These are phyloP conservation scores for Sorghum bicolor DNA, from an alignment of 176 grass and related monocot species.

Conservation along the genomic window DNA sequence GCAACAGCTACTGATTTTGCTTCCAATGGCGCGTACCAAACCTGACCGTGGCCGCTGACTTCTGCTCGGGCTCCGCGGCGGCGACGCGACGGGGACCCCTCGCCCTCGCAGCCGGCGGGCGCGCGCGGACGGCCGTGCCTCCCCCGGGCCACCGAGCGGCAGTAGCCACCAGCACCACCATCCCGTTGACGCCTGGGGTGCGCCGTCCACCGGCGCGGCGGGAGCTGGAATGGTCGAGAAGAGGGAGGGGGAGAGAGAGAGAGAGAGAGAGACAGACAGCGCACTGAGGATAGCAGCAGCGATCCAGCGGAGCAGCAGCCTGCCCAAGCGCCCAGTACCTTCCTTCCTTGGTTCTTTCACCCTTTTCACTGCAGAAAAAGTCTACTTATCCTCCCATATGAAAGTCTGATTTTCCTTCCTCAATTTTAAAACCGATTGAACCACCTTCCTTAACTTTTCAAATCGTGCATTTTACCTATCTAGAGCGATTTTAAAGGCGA, in stretches of 20 bases:
- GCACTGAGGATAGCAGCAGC: background rate
- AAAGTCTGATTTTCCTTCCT: too few species aligned
- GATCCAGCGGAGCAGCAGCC: too few species aligned
- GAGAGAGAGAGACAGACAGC: background rate
- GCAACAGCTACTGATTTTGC: background rate
- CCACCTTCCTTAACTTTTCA: too few species aligned
- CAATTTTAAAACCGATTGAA: too few species aligned
- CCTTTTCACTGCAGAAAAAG: too few species aligned
- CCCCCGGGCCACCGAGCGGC: conserved; percentile 10
- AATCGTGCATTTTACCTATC: too few species aligned
- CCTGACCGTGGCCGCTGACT: conserved; percentile 16
- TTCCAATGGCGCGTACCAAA: conserved; percentile 17
- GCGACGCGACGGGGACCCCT: background rate
- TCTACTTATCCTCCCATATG: too few species aligned
- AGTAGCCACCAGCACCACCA: conserved; percentile 1
- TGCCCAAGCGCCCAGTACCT: background rate
- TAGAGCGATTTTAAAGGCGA: too few species aligned
- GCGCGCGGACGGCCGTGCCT: background rate
- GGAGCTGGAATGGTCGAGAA: background rate
- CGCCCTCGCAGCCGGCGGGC: background rate
- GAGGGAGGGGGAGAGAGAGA: too few species aligned
- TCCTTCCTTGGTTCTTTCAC: background rate
- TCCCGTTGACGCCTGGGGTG: background rate
- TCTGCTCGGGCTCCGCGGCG: background rate
- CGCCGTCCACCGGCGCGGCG: background rate